Percentiles rank a stretch among this genome's conserved stretches.
phyloP scores from a whole-genome alignment of 768 basidiomycete genomes.

The Collybia sordida region DNA sequence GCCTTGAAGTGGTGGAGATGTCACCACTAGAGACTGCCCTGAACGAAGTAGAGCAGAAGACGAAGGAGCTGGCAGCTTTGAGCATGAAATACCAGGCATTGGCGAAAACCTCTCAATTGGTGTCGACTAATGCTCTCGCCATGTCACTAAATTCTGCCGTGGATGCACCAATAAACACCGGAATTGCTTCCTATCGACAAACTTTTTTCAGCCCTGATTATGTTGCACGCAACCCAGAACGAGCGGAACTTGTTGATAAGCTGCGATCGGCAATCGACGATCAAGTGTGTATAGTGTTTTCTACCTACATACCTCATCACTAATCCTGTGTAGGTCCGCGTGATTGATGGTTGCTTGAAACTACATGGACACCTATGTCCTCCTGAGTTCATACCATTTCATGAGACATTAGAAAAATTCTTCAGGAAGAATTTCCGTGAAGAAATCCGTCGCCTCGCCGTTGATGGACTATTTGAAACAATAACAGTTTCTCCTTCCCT shows the following conservation, averaged over 20 bases:
- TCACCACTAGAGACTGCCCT: slow-evolving; percentile 86
- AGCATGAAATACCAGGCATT: slow-evolving; percentile 74
- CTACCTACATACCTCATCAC: slow-evolving; percentile 1
- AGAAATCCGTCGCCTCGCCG: slow-evolving; percentile 70
- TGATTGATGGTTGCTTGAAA: slow-evolving; percentile 81
- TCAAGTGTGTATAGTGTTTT: slow-evolving; percentile 50
- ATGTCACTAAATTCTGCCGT: slow-evolving; percentile 88
- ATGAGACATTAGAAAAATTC: slow-evolving; percentile 83
- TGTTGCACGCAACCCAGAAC: slow-evolving; percentile 63
- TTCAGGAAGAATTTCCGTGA: slow-evolving; percentile 84
- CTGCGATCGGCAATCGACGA: slow-evolving; percentile 77
- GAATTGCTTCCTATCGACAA: slow-evolving; percentile 74
- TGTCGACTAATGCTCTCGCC: slow-evolving; percentile 78
- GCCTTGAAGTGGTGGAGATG: slow-evolving; percentile 68
- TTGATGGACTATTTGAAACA: slow-evolving; percentile 55
- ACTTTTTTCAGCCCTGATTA: slow-evolving; percentile 77
- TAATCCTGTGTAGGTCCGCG: slow-evolving; percentile 52
- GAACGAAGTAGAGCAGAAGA: slow-evolving; percentile 77
- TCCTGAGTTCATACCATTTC: slow-evolving; percentile 89
- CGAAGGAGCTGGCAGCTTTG: slow-evolving; percentile 70
- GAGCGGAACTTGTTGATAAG: slow-evolving; percentile 69
- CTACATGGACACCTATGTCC: slow-evolving; percentile 83
- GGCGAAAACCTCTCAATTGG: slow-evolving; percentile 69
- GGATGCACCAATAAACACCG: slow-evolving; percentile 78
- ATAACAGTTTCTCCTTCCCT: slow-evolving; percentile 31